phyloP scores from a whole-genome alignment of 306 rosid species.

The Cucurbita pepo region DNA sequence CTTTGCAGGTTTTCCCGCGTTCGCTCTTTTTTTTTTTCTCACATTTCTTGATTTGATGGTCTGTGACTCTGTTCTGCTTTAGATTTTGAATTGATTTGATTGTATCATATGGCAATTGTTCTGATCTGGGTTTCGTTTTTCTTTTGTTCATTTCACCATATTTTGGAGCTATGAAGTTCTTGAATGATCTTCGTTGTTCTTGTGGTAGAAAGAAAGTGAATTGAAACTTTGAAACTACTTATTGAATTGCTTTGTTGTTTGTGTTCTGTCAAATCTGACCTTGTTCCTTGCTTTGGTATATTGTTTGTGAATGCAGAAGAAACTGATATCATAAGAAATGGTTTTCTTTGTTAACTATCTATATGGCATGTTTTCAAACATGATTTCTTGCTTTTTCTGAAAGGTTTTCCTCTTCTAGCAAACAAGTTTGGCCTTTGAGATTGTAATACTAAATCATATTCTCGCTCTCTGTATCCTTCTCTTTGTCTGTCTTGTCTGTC shows the following conservation, averaged over 20 bases:
- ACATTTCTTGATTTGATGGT: not conserved
- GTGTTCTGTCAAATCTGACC: not conserved
- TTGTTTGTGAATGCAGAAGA: not conserved
- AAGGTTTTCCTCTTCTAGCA: not conserved
- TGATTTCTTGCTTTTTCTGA: not conserved
- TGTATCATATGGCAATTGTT: not conserved
- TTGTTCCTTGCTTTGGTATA: not conserved
- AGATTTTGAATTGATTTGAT: not conserved
- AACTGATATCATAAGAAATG: not conserved
- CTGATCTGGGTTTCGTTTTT: not conserved
- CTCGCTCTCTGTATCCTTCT: not conserved
- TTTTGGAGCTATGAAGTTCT: not conserved
- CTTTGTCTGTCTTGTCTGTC: not conserved
- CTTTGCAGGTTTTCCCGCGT: constrained; percentile 46
- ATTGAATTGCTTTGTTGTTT: not conserved
- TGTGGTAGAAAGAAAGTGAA: not conserved
- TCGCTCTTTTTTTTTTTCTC: not conserved
- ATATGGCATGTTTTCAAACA: too few relatives aligned
- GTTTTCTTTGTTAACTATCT: too few relatives aligned
- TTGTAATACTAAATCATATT: not conserved
- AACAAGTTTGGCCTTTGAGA: not conserved
- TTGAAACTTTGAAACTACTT: not conserved
- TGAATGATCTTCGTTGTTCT: not conserved
- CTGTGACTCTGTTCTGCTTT: not conserved
- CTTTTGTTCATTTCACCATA: not conserved